Conservation (phyloP, 495 filamentous ascomycete genomes). For the Penicillium odoratum region DNA sequence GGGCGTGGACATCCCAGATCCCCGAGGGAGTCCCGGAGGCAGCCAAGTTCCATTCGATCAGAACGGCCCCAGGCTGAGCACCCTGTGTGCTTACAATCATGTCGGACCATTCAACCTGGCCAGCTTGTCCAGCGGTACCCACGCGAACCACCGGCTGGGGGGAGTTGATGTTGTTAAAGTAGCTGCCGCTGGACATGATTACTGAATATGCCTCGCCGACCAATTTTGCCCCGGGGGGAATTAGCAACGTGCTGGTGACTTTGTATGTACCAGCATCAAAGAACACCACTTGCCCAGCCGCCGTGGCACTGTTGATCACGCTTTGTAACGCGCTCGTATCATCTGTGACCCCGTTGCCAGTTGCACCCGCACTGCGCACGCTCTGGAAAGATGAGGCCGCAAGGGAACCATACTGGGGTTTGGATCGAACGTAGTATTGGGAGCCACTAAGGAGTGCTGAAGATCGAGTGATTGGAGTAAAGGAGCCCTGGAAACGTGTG, state of each 20-base stretch:
- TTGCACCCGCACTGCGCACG: conserved; percentile 66
- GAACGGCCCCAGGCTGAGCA: conserved; percentile 75
- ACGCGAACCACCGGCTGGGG: conserved; percentile 75
- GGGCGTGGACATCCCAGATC: conserved; percentile 85
- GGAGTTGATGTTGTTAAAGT: conserved; percentile 62
- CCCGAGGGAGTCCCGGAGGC: conserved; percentile 59
- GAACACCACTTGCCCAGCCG: conserved; percentile 56
- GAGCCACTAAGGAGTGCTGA: not conserved
- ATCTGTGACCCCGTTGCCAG: conserved; percentile 60
- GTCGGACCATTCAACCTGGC: conserved; percentile 75
- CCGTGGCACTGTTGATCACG: conserved; percentile 58
- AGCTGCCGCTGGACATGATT: conserved; percentile 70
- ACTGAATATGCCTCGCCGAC: conserved; percentile 82
- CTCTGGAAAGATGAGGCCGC: conserved; percentile 56
- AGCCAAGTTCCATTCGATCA: conserved; percentile 83
- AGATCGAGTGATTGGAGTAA: not conserved
- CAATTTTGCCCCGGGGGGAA: conserved; percentile 60
- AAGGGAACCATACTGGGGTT: conserved; percentile 32
- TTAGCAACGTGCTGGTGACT: conserved; percentile 69
- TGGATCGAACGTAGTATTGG: conserved; percentile 17
- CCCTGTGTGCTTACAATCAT: conserved; percentile 70
- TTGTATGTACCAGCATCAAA: conserved; percentile 84
- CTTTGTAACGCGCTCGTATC: conserved; percentile 59
- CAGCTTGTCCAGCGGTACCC: conserved; percentile 68
- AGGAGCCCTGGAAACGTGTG: not conserved